Percentiles rank a stretch among this genome's conserved stretches.
Evolutionary conservation across 805 yeast species (phyloP).

Genomic region (Millerozyma miso): DNA sequence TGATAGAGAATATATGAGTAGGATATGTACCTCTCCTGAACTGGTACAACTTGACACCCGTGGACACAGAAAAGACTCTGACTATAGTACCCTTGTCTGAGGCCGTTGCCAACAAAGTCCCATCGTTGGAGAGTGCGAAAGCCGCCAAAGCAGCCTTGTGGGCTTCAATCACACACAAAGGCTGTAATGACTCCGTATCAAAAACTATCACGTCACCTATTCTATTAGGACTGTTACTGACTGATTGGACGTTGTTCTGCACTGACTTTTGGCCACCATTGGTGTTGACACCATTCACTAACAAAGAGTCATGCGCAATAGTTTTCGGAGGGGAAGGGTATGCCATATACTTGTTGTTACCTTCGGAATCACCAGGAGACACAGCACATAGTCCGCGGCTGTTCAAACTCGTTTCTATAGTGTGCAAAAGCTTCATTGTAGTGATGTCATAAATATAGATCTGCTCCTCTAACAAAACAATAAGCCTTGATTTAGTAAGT

Average conservation of each 20-base stretch:
- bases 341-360: constrained; percentile 51
- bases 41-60: constrained; percentile 62
- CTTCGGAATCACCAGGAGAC: constrained; percentile 33
- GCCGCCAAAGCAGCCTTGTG: constrained; percentile 76
- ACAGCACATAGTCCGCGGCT: constrained; percentile 56
- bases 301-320: constrained; percentile 37
- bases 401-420: constrained; percentile 43
- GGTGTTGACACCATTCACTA: constrained; percentile 37
- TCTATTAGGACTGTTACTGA: constrained; percentile 38
- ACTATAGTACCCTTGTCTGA: constrained; percentile 88
- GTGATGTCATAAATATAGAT: constrained; percentile 40
- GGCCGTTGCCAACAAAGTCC: constrained; percentile 80
- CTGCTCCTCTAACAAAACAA: constrained; percentile 40
- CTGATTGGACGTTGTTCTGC: constrained; percentile 37
- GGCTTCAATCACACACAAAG: constrained; percentile 78
- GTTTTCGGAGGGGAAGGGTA: constrained; percentile 75
- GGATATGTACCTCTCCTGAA: constrained; percentile 85
- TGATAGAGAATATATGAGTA: constrained; percentile 70
- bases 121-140: constrained; percentile 67
- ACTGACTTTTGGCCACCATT: constrained; percentile 38
- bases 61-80: constrained; percentile 67
- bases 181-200: constrained; percentile 70
- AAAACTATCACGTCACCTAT: constrained; percentile 76
- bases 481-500: constrained; percentile 28
- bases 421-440: constrained; percentile 39